Conservation (phyloP, 2,329 filamentous ascomycete species). For the Exserohilum rostratum region DNA sequence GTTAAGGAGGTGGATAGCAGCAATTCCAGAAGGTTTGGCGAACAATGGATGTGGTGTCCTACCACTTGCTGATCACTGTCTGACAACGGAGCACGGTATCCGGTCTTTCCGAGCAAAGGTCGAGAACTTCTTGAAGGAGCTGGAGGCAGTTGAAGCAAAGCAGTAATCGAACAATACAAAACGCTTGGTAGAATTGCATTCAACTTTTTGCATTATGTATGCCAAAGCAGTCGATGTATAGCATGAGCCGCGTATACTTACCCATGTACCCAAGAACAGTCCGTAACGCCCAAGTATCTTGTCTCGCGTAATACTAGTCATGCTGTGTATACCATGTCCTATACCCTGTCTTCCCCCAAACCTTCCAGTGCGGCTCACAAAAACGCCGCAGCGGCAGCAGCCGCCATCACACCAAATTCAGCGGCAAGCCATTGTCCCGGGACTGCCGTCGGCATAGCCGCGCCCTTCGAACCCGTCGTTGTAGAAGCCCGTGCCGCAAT, state of each 20-base stretch:
- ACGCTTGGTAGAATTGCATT: neutral
- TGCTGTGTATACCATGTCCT: neutral
- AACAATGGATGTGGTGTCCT: neutral
- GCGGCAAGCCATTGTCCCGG: conserved; percentile 23
- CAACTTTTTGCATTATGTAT: neutral
- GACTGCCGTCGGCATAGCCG: conserved; percentile 26
- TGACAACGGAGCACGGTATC: neutral
- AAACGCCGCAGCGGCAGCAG: conserved; percentile 35
- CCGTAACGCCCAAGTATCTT: neutral
- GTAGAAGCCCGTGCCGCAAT: conserved; percentile 26
- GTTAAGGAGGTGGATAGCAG: neutral
- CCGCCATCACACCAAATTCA: conserved; percentile 39
- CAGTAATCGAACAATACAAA: neutral
- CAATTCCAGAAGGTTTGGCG: neutral
- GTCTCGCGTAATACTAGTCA: neutral
- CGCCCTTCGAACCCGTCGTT: conserved; percentile 21
- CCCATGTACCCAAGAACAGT: neutral
- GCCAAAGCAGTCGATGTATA: neutral
- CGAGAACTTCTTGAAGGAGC: neutral
- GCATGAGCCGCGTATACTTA: neutral
- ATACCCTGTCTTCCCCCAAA: neutral
- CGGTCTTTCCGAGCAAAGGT: neutral
- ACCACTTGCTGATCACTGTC: neutral
- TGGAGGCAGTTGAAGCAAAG: neutral
- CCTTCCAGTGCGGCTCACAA: conserved; percentile 16